These are phyloP conservation scores for Crithidia fasciculata DNA, from an alignment of 208 protist species.

Conservation along the genomic window DNA sequence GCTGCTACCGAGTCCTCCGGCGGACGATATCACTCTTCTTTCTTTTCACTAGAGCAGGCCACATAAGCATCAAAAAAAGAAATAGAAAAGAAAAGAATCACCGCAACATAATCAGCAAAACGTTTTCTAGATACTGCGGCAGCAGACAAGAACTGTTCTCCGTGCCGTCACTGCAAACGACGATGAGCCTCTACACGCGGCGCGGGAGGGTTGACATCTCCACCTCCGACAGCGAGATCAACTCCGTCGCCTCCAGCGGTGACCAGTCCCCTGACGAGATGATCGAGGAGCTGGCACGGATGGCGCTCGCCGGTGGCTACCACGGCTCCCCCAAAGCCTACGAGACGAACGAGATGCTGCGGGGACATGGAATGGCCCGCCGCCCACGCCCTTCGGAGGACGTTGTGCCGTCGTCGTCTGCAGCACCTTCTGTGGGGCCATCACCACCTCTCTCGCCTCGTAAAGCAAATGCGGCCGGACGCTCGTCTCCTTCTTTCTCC, in stretches of 20 bases:
- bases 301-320: slow-evolving; percentile 37
- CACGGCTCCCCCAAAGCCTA: slow-evolving; percentile 18
- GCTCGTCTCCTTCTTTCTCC: neutral
- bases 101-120: no score
- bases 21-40: no score
- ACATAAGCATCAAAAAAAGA: no score
- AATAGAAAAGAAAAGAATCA: no score
- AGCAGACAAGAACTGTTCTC: neutral
- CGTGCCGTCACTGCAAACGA: neutral
- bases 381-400: slow-evolving; percentile 5
- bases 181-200: slow-evolving; percentile 65
- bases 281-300: slow-evolving; percentile 34
- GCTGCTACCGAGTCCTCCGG: no score
- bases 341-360: slow-evolving; percentile 29
- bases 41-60: no score
- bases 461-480: neutral
- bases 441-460: neutral
- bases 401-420: neutral
- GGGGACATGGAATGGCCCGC: slow-evolving; percentile 23
- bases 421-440: neutral
- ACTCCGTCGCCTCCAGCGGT: slow-evolving; percentile 34
- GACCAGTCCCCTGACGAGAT: slow-evolving; percentile 43
- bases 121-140: no score
- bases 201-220: slow-evolving; percentile 43
- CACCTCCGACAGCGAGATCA: slow-evolving; percentile 32